Evolutionary conservation across 495 filamentous ascomycete genomes (phyloP).

Genomic region (Hypoxylon crocopeplum): DNA sequence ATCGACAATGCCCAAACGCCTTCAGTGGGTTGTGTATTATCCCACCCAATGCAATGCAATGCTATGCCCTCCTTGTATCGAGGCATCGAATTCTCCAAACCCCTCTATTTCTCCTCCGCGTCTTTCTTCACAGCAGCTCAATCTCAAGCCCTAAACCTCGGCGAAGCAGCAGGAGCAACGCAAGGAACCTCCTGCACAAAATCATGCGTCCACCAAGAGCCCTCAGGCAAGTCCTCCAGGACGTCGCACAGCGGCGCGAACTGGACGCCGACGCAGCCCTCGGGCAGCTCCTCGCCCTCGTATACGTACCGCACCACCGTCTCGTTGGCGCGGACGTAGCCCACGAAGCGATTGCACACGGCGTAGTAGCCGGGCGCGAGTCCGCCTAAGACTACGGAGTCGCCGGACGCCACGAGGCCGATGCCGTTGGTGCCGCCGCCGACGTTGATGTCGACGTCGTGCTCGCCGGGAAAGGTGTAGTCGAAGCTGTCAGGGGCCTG

Average conservation of each 20-base stretch:
- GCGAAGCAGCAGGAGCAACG: background rate
- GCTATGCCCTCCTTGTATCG: background rate
- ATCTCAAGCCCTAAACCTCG: background rate
- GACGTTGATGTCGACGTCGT: constrained; percentile 24
- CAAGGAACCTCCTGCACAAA: constrained; percentile 29
- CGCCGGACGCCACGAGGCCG: background rate
- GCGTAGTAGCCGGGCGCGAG: constrained; percentile 11
- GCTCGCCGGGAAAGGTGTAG: constrained; percentile 23
- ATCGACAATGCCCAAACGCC: too few species aligned
- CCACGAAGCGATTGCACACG: constrained; percentile 14
- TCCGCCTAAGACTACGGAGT: background rate
- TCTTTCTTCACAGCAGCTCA: too few species aligned
- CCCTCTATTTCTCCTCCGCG: too few species aligned
- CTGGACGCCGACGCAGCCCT: constrained; percentile 10
- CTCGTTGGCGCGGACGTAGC: constrained; percentile 4
- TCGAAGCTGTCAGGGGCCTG: constrained; percentile 9
- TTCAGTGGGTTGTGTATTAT: too few species aligned
- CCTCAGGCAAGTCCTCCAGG: constrained; percentile 11
- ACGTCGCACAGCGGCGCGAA: constrained; percentile 15
- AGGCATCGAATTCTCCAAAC: background rate
- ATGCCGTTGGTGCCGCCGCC: constrained; percentile 22
- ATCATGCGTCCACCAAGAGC: constrained; percentile 15
- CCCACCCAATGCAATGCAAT: background rate
- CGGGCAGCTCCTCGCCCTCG: constrained; percentile 21
- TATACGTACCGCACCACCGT: constrained; percentile 23